Percentiles rank a stretch among this genome's conserved stretches.
Conservation (phyloP, 306 rosid genomes). For the Casuarina equisetifolia region DNA sequence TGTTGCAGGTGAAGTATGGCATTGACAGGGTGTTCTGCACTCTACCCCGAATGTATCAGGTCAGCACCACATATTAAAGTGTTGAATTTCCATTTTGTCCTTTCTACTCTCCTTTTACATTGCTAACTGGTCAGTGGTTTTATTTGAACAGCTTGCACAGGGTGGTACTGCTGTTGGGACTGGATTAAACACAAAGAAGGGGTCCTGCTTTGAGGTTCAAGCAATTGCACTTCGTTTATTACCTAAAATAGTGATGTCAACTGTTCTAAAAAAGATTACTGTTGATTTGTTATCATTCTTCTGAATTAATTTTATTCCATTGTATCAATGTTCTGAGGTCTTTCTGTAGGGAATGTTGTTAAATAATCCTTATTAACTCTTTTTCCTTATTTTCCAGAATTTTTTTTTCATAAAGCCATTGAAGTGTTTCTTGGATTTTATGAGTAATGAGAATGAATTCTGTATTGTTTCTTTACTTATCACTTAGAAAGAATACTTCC, state of each 20-base stretch:
- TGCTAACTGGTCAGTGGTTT: conserved; percentile 32
- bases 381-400: not conserved
- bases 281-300: not conserved
- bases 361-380: too few species aligned
- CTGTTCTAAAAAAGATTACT: not conserved
- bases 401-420: not conserved
- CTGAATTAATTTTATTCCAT: not conserved
- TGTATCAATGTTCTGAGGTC: not conserved
- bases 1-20: conserved; percentile 81
- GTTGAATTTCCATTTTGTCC: not conserved
- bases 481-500: conserved; percentile 1
- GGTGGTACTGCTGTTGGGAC: conserved; percentile 99
- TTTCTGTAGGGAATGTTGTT: not conserved
- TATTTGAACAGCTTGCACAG: conserved; percentile 85
- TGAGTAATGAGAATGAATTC: not conserved
- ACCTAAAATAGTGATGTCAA: conserved; percentile 2
- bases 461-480: not conserved
- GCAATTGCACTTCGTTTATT: conserved; percentile 11
- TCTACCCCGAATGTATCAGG: conserved; percentile 92
- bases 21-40: conserved; percentile 74
- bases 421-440: not conserved
- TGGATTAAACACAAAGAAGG: conserved; percentile 96
- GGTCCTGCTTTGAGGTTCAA: conserved; percentile 47
- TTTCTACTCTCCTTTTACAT: conserved; percentile 5
- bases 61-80: conserved; percentile 27